Conservation (phyloP, 2,329 filamentous ascomycete species). For the Dactylellina sp. region DNA sequence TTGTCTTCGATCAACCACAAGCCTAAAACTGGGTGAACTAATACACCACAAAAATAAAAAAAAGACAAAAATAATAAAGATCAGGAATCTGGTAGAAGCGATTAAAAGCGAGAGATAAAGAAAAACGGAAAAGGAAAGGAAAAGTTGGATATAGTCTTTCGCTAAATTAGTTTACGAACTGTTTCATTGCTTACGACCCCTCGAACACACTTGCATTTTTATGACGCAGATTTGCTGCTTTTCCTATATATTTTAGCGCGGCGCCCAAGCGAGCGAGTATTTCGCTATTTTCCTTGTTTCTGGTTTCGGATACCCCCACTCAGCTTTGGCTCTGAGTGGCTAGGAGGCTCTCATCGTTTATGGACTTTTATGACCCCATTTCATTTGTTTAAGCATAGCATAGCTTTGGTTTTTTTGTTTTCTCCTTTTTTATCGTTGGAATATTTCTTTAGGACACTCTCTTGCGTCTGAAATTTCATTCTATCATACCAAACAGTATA, state of each 20-base stretch:
- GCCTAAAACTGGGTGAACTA: not conserved
- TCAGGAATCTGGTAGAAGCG: not conserved
- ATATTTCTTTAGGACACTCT: no score
- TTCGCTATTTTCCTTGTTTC: slow-evolving; percentile 5
- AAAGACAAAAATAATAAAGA: not conserved
- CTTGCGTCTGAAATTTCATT: no score
- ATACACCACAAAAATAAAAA: not conserved
- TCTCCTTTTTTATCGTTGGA: not conserved
- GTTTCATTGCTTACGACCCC: slow-evolving; percentile 6
- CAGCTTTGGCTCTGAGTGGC: slow-evolving; percentile 10
- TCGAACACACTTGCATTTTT: not conserved
- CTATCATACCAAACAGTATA: no score
- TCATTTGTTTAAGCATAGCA: slow-evolving; percentile 4
- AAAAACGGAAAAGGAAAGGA: slow-evolving; percentile 4
- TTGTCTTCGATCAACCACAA: slow-evolving; percentile 4
- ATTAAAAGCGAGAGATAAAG: not conserved
- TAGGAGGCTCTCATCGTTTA: slow-evolving; percentile 15
- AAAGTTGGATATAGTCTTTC: slow-evolving; percentile 12
- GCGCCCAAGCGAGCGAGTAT: slow-evolving; percentile 6
- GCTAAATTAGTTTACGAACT: not conserved
- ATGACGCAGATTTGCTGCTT: not conserved
- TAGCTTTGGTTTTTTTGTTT: slow-evolving; percentile 1
- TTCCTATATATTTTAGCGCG: not conserved
- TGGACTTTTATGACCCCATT: not conserved
- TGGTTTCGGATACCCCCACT: slow-evolving; percentile 13